phyloP scores from a whole-genome alignment of 2,329 filamentous ascomycete species.

The Colletotrichum nymphaeae region DNA sequence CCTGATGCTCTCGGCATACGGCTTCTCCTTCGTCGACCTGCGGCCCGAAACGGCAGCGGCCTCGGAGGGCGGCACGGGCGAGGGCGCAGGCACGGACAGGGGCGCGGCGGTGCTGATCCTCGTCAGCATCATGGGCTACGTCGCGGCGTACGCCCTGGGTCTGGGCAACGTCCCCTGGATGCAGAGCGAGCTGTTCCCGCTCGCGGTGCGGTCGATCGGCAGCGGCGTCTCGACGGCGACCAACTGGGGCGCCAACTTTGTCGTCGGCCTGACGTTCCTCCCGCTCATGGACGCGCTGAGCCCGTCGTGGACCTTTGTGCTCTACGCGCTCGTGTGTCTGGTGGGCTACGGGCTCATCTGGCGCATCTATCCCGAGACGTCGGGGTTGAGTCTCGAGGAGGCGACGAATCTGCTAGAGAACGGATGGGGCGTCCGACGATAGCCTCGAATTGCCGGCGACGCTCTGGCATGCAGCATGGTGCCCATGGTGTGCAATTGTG shows the following conservation, averaged over 20 bases:
- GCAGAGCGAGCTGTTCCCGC: slow-evolving; percentile 90
- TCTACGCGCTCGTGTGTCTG: slow-evolving; percentile 81
- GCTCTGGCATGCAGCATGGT: not conserved
- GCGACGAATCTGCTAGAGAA: slow-evolving; percentile 77
- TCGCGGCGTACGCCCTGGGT: slow-evolving; percentile 86
- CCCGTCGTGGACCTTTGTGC: slow-evolving; percentile 80
- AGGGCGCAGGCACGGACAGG: slow-evolving; percentile 36
- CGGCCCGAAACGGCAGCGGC: slow-evolving; percentile 39
- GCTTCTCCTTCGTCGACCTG: slow-evolving; percentile 75
- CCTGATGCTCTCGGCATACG: slow-evolving; percentile 75
- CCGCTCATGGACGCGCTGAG: slow-evolving; percentile 84
- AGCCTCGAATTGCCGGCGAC: slow-evolving; percentile 2
- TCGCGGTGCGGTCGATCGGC: slow-evolving; percentile 78
- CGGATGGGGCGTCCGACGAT: slow-evolving; percentile 74
- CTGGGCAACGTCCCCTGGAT: slow-evolving; percentile 96
- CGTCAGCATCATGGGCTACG: slow-evolving; percentile 82
- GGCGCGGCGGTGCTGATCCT: slow-evolving; percentile 71
- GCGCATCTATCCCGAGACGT: slow-evolving; percentile 87
- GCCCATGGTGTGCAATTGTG: not conserved
- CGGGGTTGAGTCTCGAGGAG: slow-evolving; percentile 84
- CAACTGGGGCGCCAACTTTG: slow-evolving; percentile 88
- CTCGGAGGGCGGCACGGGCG: slow-evolving; percentile 36
- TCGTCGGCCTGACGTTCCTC: slow-evolving; percentile 87
- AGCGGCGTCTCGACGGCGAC: slow-evolving; percentile 81
- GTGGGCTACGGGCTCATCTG: slow-evolving; percentile 76